Percentiles rank a stretch among this genome's conserved stretches.
These are phyloP conservation scores for Stenocarpella maydis DNA, from an alignment of 2,329 filamentous ascomycete species.

Conservation along the genomic window DNA sequence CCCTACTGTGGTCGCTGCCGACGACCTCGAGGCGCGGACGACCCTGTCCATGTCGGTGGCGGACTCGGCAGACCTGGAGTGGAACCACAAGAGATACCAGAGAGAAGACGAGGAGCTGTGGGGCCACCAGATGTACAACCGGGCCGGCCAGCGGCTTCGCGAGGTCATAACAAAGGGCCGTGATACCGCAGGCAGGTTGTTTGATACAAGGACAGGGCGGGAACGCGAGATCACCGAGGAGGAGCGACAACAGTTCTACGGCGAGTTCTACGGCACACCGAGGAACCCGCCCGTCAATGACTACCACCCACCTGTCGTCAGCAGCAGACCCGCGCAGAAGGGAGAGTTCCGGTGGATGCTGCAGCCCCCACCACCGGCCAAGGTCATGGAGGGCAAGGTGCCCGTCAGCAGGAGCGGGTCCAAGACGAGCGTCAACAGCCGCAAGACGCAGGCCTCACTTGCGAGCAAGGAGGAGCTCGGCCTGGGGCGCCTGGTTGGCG, in stretches of 20 bases:
- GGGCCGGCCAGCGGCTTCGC: conserved; percentile 64
- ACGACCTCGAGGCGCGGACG: conserved; percentile 52
- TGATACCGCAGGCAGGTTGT: conserved; percentile 61
- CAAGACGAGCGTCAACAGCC: conserved; percentile 59
- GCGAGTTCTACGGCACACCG: conserved; percentile 67
- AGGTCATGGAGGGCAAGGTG: conserved; percentile 88
- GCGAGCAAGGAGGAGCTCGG: conserved; percentile 49
- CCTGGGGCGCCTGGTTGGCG: conserved; percentile 53
- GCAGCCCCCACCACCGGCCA: conserved; percentile 87
- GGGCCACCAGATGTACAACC: conserved; percentile 66
- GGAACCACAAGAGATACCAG: conserved; percentile 83
- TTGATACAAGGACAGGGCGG: conserved; percentile 59
- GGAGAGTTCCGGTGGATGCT: conserved; percentile 89
- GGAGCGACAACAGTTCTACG: conserved; percentile 67
- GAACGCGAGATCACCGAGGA: conserved; percentile 60
- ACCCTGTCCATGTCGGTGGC: conserved; percentile 50
- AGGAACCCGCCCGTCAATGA: conserved; percentile 82
- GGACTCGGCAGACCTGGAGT: conserved; percentile 56
- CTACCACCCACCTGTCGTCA: conserved; percentile 84
- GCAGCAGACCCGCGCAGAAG: conserved; percentile 72
- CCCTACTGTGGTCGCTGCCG: conserved; percentile 53
- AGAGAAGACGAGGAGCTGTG: conserved; percentile 88
- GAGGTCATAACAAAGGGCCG: conserved; percentile 67
- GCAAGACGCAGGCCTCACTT: conserved; percentile 48
- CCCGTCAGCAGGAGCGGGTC: conserved; percentile 71